Percentiles rank a stretch among this genome's conserved stretches.
phyloP scores from a whole-genome alignment of 2,329 filamentous ascomycete species.

The Colletotrichum siamense region DNA sequence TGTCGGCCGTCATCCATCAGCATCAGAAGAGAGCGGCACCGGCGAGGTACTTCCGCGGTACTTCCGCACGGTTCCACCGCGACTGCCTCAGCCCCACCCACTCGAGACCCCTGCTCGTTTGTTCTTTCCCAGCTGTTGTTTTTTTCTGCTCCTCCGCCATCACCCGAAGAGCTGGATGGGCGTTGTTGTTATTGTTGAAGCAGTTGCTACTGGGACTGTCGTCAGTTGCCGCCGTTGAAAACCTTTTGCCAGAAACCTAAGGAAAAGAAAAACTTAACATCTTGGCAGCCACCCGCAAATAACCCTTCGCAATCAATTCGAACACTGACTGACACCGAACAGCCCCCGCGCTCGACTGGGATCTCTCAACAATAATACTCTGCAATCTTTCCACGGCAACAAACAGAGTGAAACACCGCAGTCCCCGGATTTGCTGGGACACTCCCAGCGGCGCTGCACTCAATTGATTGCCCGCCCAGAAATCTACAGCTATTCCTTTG shows the following conservation, averaged over 20 bases:
- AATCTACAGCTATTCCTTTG: neutral
- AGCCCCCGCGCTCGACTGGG: neutral
- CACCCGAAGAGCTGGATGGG: neutral
- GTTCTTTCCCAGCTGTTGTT: neutral
- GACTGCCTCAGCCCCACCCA: neutral
- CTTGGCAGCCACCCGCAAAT: neutral
- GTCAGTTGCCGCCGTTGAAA: neutral
- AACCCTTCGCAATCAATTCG: neutral
- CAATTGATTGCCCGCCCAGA: neutral
- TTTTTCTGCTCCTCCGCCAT: neutral
- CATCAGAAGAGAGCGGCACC: neutral
- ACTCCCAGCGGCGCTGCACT: neutral
- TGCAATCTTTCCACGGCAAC: neutral
- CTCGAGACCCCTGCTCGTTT: neutral
- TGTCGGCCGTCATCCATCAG: neutral
- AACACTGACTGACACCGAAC: neutral
- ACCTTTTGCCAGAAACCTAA: neutral
- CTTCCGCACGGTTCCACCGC: neutral
- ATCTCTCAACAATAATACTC: neutral
- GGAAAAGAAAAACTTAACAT: neutral
- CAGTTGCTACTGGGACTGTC: neutral
- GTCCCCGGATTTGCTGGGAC: neutral
- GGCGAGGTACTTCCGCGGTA: conserved; percentile 7
- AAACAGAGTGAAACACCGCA: conserved; percentile 7
- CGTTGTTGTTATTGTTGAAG: neutral